phyloP scores from a whole-genome alignment of 208 protist genomes.

The Leptomonas seymouri region DNA sequence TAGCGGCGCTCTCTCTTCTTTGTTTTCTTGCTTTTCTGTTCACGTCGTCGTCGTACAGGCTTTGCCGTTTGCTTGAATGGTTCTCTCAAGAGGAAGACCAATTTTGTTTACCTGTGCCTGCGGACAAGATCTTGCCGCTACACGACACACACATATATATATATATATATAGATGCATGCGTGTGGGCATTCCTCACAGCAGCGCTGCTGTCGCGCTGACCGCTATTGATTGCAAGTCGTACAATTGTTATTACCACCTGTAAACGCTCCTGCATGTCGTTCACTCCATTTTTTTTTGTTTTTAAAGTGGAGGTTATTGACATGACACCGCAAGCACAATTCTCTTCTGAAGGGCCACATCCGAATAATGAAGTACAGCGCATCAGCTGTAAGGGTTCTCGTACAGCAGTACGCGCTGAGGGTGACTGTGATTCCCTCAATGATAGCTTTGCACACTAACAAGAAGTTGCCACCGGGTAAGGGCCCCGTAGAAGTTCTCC shows the following conservation, averaged over 20 bases:
- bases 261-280: conserved; percentile 6
- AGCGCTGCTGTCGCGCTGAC: conserved; percentile 8
- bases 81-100: neutral
- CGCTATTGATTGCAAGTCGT: conserved; percentile 1
- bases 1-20: neutral
- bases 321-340: too few relatives aligned
- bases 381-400: too few relatives aligned
- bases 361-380: too few relatives aligned
- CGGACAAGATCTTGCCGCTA: neutral
- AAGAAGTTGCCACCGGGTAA: too few relatives aligned
- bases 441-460: too few relatives aligned
- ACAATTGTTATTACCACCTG: conserved; percentile 2
- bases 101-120: too few relatives aligned
- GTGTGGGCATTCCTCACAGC: too few relatives aligned
- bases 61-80: neutral
- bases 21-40: conserved; percentile 2
- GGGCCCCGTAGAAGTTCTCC: too few relatives aligned
- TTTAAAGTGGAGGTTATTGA: neutral
- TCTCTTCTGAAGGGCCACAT: too few relatives aligned
- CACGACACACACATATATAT: neutral
- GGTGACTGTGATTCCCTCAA: too few relatives aligned
- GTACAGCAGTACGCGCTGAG: too few relatives aligned
- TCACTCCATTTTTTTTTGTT: conserved; percentile 1
- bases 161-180: too few relatives aligned
- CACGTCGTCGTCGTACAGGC: neutral